Base-by-base conservation (phyloP, 1,284 basidiomycete genomes). In the Austroboletus niveus region DNA sequence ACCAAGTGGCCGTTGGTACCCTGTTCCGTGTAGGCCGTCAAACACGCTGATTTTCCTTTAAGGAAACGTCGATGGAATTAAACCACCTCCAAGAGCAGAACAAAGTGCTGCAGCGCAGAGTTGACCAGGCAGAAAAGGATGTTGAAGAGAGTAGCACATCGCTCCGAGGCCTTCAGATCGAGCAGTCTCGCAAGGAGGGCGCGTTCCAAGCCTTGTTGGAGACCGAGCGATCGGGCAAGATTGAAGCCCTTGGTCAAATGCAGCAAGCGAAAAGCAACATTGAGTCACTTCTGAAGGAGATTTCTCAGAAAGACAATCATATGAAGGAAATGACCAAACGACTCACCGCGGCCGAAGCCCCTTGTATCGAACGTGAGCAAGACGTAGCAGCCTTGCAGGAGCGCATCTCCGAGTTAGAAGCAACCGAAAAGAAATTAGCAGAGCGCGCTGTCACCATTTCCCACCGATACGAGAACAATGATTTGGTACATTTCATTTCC, bases 381-480 rank as follows among this genome's bases (percentile, higher is more conserved):
- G 69, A 70, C 57, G 53, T 64, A 24, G 53, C 53, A 29, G 46
- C 48, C 6, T 48, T 72, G 51, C 61, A 60, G 31, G 48, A 36
- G 20, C 66, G 61, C 42, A 48, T 73, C 22, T 30, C 51, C 42
- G 63, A 71, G 34, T 45, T 72, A 30, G 69, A 72, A 52, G 57
- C 47, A 24, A 57, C 59, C 48, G 62, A 68, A 54, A 59, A 57
- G 46, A 55, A 49, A 42, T 50, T 69, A 47, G 53, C 55, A 49
- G 56, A 63, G 43, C 56, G 68, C 45, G 62, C 63, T 10, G 51
- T 39, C 40, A 69, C 51, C 15, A 62, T 76, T 49, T 69, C 62
- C 46, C 54, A 54, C 47, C 65, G 76, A 47, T 75, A 79, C 50
- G 63, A 72, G 52, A 61, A 59, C 12, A 70, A 72, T 29, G 66